A percentile compares a stretch with the other conserved stretches of the same genome.
phyloP scores from a whole-genome alignment of 129 eudicot genomes.

The Heracleum sosnowskyi region DNA sequence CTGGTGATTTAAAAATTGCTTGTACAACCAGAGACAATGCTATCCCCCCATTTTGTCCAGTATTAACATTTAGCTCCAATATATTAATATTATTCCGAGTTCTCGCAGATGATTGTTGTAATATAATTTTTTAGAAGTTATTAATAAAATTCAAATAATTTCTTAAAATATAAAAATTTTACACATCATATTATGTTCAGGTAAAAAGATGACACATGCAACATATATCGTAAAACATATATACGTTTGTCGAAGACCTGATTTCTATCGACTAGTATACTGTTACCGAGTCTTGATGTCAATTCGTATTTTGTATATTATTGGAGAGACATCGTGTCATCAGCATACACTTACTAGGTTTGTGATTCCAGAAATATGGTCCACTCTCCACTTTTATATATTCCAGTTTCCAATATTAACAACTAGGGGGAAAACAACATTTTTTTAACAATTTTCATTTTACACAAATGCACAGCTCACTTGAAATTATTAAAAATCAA shows the following conservation, averaged over 20 bases:
- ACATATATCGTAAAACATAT: no score
- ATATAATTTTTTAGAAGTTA: no score
- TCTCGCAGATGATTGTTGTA: no score
- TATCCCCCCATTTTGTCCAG: not conserved
- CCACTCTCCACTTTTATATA: not conserved
- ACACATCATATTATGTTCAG: no score
- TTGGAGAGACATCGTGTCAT: not conserved
- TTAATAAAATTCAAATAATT: no score
- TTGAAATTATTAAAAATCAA: not conserved
- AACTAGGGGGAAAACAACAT: not conserved
- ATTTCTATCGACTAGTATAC: no score
- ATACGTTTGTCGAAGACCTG: no score
- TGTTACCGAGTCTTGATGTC: no score
- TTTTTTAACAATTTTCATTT: not conserved
- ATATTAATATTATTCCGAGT: no score
- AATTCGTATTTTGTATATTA: not conserved
- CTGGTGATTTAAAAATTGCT: not conserved
- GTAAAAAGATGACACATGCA: no score
- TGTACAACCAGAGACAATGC: not conserved
- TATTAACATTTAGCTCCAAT: no score
- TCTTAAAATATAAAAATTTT: no score
- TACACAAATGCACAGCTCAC: not conserved
- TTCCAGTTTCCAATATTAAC: conserved; percentile 1
- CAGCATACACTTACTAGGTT: conserved; percentile 6
- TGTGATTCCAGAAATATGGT: not conserved